These are phyloP conservation scores for Plasmodium yoelii DNA, from an alignment of 169 alveolate genomes.

Conservation along the genomic window DNA sequence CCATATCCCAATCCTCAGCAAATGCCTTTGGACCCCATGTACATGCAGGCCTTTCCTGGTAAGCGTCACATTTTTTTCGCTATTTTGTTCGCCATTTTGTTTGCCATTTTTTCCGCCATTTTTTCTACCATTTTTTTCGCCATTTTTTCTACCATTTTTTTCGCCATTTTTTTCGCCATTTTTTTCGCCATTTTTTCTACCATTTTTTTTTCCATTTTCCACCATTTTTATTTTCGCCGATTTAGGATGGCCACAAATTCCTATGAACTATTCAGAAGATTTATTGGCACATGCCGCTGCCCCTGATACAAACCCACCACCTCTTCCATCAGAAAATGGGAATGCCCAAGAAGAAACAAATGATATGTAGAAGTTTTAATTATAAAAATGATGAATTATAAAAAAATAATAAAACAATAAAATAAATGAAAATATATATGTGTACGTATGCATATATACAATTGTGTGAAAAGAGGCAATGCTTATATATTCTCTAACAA, in stretches of 20 bases:
- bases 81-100: not conserved
- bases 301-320: conserved; percentile 74
- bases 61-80: not conserved
- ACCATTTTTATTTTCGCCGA: not conserved
- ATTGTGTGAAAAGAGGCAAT: not conserved
- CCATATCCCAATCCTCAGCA: conserved; percentile 35
- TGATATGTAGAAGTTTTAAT: conserved; percentile 12
- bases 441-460: too few species aligned
- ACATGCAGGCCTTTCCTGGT: conserved; percentile 48
- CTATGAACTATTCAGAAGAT: conserved; percentile 63
- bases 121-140: not conserved
- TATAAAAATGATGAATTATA: not conserved
- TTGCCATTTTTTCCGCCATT: not conserved
- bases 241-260: conserved; percentile 63
- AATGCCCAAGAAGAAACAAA: conserved; percentile 21
- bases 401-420: not conserved
- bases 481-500: too few species aligned
- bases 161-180: not conserved
- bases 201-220: not conserved
- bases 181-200: not conserved
- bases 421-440: not conserved
- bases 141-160: not conserved
- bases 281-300: conserved; percentile 38
- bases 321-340: conserved; percentile 53
- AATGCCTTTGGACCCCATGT: conserved; percentile 36